Evolutionary conservation across 2,329 filamentous ascomycete species (phyloP), one percentile per base, ranked within the genome.

Genomic region (Clonostachys chloroleuca): DNA sequence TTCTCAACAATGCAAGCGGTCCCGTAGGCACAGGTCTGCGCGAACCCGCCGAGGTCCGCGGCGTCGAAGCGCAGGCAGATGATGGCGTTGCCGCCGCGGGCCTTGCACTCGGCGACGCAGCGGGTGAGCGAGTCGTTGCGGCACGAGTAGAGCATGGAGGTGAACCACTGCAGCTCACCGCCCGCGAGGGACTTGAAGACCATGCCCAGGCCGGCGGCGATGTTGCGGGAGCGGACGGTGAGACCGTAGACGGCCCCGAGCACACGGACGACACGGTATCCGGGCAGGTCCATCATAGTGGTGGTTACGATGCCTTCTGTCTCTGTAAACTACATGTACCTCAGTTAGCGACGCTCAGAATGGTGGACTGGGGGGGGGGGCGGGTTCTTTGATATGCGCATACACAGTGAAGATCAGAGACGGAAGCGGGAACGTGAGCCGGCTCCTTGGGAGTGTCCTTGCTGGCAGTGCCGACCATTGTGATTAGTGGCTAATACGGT

Each of bases 231-330:
- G 10, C 77, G 76, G 7, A 81, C 77, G 1, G 74, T 78, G 40
- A 81, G 67, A 10, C 78, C 78, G 61, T 78, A 81, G 33, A 81
- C 75, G 8, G 78, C 74, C 46, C 81, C 81, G 6, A 84, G 72
- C 2, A 82, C 75, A 46, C 69, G 70, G 36, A 75, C 72, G 43
- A 84, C 68, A 51, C 74, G 77, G 62, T 83, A 83, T 8, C 80
- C 80, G 1, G 80, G 80, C 18, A 84, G 64, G 56, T 84, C 80
- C 62, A 78, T 80, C 79, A 83, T 84, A 46, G 81, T 84, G 0
- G 77, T 77, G 1, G 78, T 83, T 52, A 84, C 76, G 47, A 84
- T 70, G 36, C 80, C 80, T 43, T 78, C 72, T 8, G 81, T 84
- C 56, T 84, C 81, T 37, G 77, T 77, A 62, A 80, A 82, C 46